These are phyloP conservation scores for Drechslera avenae DNA, from an alignment of 2,329 filamentous ascomycete genomes.

Conservation along the genomic window DNA sequence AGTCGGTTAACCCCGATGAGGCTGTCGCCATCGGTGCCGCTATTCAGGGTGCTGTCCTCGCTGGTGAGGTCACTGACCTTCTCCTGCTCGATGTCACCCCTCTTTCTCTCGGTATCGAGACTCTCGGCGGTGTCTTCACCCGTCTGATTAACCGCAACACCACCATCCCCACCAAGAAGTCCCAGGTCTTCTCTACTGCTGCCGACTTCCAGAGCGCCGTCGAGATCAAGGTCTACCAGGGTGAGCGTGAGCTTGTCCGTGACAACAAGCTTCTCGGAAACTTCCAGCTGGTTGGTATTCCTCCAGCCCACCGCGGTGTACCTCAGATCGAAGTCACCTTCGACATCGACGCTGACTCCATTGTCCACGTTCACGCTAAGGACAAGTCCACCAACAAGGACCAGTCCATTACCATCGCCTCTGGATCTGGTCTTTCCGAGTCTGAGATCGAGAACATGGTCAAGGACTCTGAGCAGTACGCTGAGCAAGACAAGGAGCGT, in stretches of 20 bases:
- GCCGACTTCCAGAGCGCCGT: conserved; percentile 98
- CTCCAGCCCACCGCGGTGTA: conserved; percentile 92
- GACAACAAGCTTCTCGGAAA: conserved; percentile 99
- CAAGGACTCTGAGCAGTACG: conserved; percentile 95
- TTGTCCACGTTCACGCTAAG: conserved; percentile 97
- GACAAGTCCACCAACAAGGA: conserved; percentile 99
- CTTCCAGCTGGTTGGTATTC: conserved; percentile 98
- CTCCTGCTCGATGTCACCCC: conserved; percentile 95
- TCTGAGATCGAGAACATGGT: conserved; percentile 97
- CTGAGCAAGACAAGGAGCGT: conserved; percentile 93
- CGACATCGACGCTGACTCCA: conserved; percentile 97
- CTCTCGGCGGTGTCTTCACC: conserved; percentile 95
- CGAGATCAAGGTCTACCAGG: conserved; percentile 99
- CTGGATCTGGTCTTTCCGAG: conserved; percentile 94
- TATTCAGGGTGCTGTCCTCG: conserved; percentile 94
- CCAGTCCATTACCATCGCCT: conserved; percentile 98
- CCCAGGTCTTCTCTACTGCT: conserved; percentile 95
- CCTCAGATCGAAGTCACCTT: conserved; percentile 98
- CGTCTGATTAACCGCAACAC: conserved; percentile 99
- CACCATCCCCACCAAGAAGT: conserved; percentile 99
- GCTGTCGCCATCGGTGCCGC: conserved; percentile 97
- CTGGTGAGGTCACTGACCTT: conserved; percentile 95
- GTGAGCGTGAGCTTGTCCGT: conserved; percentile 97
- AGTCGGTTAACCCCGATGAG: conserved; percentile 98
- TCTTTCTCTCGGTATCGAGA: conserved; percentile 97